Evolutionary conservation across 441 rosid species (phyloP), one percentile per base, ranked within the genome.

Genomic region (Caryocar brasiliense): DNA sequence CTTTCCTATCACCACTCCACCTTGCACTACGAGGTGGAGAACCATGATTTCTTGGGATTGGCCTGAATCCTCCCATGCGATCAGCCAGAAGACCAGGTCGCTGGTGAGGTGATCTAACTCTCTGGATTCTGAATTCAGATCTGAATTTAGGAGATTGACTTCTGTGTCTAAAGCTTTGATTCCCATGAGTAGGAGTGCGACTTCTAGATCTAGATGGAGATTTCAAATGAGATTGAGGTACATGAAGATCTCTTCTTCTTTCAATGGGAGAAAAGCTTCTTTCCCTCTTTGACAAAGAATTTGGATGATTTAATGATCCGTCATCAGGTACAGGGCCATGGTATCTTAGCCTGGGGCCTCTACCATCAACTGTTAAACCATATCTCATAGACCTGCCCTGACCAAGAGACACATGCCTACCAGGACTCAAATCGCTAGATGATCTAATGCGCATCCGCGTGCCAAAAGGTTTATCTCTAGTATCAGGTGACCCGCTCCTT

Each of bases 191-290:
- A 4, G 53, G 45, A 22, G 52, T 44, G 14, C 11, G 21, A 38
- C 21, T 36, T 52, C 36, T 37, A 39, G 65, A 52, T 44, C 48
- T 60, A 13, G 41, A 18, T 14, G 34, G 44, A 51, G 47, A 60
- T 28, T 39, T 51, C 7, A 40, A 25, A n/a, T 20, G 41, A 34
- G 47, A 45, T 11, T 18, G 20, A 12, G 7, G 25, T 39, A 19
- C 35, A 56, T 4, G 34, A 41, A 14, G 19, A 18, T 51, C 37
- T 20, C 41, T 55, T 46, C 38, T 46, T 38, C 53, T 57, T 20
- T 51, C 61, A 57, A 45, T 7, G 13, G 63, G 49, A 10, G 54
- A 57, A 45, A 30, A 44, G 40, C 68, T 42, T 51, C 63, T 25
- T 2, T 56, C 58, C 38, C 54, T 30, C 47, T 19, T 56, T 22